Conservation (phyloP, 1,139 yeast species). For the Hansenula sp. region DNA sequence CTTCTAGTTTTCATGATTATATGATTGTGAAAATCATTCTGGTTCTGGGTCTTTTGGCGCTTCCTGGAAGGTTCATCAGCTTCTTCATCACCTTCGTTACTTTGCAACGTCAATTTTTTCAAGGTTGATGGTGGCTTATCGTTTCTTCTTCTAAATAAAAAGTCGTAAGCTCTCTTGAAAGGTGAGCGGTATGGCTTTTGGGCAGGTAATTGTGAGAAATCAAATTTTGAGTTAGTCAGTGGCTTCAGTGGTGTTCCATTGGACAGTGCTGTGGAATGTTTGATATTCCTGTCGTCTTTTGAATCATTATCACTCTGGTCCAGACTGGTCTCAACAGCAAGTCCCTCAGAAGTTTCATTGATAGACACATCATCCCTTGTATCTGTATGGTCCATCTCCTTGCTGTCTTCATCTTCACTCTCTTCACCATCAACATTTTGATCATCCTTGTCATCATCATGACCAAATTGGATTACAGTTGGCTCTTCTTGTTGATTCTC, state of each 20-base stretch:
- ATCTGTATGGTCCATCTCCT: neutral
- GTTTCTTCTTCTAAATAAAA: slow-evolving; percentile 1
- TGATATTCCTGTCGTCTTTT: no score
- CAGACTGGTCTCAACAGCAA: no score
- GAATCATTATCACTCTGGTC: no score
- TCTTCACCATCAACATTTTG: slow-evolving; percentile 2
- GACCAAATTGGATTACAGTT: no score
- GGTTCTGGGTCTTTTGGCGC: neutral
- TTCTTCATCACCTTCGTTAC: neutral
- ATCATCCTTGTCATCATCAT: neutral
- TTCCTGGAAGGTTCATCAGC: neutral
- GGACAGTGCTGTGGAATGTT: no score
- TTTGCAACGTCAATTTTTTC: neutral
- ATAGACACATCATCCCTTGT: no score
- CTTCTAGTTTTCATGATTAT: slow-evolving; percentile 26
- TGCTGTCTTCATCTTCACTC: neutral
- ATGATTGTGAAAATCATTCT: slow-evolving; percentile 9
- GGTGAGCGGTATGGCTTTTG: slow-evolving; percentile 3
- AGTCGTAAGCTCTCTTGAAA: slow-evolving; percentile 3
- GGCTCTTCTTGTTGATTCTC: no score
- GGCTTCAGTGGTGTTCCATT: neutral
- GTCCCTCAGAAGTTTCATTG: no score
- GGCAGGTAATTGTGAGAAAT: neutral
- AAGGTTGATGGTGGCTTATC: neutral
- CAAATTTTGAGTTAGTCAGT: neutral